These are phyloP conservation scores for Biscutella auriculata DNA, from an alignment of 441 rosid genomes.

Conservation along the genomic window DNA sequence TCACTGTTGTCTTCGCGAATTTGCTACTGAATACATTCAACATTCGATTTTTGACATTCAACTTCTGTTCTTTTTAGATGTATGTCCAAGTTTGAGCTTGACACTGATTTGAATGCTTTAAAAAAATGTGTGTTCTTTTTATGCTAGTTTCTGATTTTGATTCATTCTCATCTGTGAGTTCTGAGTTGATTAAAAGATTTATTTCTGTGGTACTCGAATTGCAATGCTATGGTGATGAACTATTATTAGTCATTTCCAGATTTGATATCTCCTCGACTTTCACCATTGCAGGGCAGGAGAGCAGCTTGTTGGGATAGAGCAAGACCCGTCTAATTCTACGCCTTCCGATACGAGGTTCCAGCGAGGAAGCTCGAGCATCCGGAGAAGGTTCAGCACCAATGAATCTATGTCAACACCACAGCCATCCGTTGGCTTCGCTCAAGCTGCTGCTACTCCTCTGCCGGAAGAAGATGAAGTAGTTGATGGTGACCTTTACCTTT, in stretches of 20 bases:
- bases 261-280: neutral
- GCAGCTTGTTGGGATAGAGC: slow-evolving; percentile 81
- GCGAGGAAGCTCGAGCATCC: slow-evolving; percentile 87
- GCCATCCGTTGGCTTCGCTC: slow-evolving; percentile 52
- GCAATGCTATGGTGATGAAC: neutral
- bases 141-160: neutral
- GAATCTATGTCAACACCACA: slow-evolving; percentile 59
- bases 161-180: neutral
- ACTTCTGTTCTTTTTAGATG: no score
- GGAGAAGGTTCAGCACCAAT: slow-evolving; percentile 64
- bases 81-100: no score
- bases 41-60: neutral
- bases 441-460: slow-evolving; percentile 60
- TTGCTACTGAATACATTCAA: neutral
- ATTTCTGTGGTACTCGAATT: neutral
- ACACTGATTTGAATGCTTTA: no score
- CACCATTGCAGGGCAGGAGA: slow-evolving; percentile 64
- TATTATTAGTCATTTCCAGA: neutral
- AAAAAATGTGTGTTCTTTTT: neutral
- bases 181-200: neutral
- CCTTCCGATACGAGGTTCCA: slow-evolving; percentile 88
- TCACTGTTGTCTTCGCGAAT: neutral
- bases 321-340: slow-evolving; percentile 66
- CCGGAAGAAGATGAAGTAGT: slow-evolving; percentile 66
- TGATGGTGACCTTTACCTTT: slow-evolving; percentile 58